Base-by-base conservation (phyloP, 345 rosid species). In the Moricandia moricandioides region DNA sequence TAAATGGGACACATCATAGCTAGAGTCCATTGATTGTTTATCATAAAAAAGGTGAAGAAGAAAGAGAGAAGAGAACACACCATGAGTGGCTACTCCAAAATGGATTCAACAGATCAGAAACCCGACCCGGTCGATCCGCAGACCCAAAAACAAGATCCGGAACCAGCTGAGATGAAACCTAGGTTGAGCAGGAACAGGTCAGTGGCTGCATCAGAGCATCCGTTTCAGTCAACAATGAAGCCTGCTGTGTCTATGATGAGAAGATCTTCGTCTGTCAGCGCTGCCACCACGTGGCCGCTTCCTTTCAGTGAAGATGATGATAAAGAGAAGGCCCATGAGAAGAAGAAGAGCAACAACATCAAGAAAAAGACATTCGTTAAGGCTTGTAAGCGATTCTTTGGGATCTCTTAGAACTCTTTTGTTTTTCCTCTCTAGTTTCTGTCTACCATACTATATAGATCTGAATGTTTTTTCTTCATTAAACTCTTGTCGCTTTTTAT, bases 331-430 rank as follows among this genome's bases (percentile, higher is more conserved):
- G 62, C 55, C 34, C 70, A 65, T 61, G 78, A 65, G 76, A 62
- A 76, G 73, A 87, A 88, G 85, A 86, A 78, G 79, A 84, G 78
- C 70, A 65, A 61, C 37, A 80, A 7, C 75, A 24, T 61, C 33
- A 78, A 79, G 74, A 73, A 7, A 43, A 85, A 79, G 76, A 76
- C 83, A 83, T 84, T 91, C 85, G 55, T 91, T 1, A 86, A 81
- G 81, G 91, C 91, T 69, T 91, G 98, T 80, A 94, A 87, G 83
- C 88, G 85, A 11, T 72, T 93, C 76, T 76, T 91, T 69, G 91
- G 96, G 72, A 73, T 85, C 62, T 91, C 82, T 24, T 79, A 52
- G 17, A 62, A 21, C 17, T 18, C 11, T 7, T 51, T 33, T 47
- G 61, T 4, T 65, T 57, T 71, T 9, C 33, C 3, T 62, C 18